phyloP scores from a whole-genome alignment of 768 basidiomycete genomes.

The Cubamyces lactineus region DNA sequence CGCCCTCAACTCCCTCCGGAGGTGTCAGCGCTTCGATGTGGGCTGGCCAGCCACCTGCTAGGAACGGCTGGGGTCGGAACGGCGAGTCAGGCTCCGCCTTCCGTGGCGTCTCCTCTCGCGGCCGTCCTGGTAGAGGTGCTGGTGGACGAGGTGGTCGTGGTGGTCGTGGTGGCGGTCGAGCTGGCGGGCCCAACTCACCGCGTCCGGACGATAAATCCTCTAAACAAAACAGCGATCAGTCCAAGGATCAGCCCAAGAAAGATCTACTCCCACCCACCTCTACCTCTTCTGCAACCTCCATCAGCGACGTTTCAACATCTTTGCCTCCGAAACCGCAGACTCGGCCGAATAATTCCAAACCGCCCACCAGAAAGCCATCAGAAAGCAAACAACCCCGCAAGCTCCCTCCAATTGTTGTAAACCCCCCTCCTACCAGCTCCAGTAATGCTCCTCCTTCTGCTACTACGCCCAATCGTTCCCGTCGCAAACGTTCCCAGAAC shows the following conservation, averaged over 20 bases:
- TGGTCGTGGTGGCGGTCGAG: conserved; percentile 36
- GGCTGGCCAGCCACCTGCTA: conserved; percentile 26
- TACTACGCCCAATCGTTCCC: conserved; percentile 28
- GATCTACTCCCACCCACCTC: conserved; percentile 11
- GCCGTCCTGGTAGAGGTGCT: conserved; percentile 30
- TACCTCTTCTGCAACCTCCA: conserved; percentile 3
- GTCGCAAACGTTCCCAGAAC: conserved; percentile 55
- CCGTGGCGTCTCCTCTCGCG: conserved; percentile 26
- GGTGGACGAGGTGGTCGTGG: conserved; percentile 39
- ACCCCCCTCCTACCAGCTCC: conserved; percentile 25
- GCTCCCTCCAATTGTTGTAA: conserved; percentile 23
- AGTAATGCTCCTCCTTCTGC: conserved; percentile 46
- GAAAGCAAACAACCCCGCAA: conserved; percentile 27
- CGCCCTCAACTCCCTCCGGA: conserved; percentile 24
- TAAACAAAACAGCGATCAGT: conserved; percentile 11
- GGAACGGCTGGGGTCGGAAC: conserved; percentile 26
- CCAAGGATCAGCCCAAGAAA: conserved; percentile 30
- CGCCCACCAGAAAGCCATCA: conserved; percentile 19
- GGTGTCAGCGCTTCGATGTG: conserved; percentile 29
- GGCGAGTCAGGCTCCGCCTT: conserved; percentile 32
- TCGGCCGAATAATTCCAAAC: conserved; percentile 23
- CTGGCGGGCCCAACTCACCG: conserved; percentile 30
- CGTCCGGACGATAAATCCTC: conserved; percentile 27
- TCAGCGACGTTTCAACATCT: conserved; percentile 12
- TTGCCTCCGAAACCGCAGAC: conserved; percentile 20